Base-by-base conservation (phyloP, 805 yeast genomes). In the Kuraishia floccosa region DNA sequence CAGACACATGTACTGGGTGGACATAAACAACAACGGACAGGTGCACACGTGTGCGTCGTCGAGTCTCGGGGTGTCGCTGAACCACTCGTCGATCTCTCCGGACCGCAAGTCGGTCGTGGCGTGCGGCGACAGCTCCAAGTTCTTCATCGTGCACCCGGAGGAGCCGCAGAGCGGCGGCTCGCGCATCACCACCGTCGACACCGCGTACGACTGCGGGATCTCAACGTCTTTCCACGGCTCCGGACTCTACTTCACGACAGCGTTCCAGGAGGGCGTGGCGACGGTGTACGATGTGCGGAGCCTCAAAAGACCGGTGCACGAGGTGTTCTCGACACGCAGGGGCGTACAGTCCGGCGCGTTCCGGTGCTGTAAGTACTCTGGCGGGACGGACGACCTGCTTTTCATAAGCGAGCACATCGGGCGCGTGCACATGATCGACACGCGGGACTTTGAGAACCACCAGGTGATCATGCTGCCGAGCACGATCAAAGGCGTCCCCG, bases 251-350 rank as follows among this genome's bases (percentile, higher is more conserved):
- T 80, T 87, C 48, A 76, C 91, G 2, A 74, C 82, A 1, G 76
- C 86, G 16, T 85, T 85, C 50, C 95, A 87, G 53, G 86, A 82
- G 47, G 97, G 97, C 5, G 58, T 72, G 14, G 76, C 89, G 36
- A 60, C 76, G 38, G 55, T 87, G 6, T 87, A 76, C 49, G 97
- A 87, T 51, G 49, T 81, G 6, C 60, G 97, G 39, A 76, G 76
- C 37, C 49, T 73, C 32, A 43, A 54, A 2, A 41, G 50, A 6
- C 83, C 85, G 4, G 36, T 78, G 11, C 61, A 65, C 32, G 67
- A 64, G 35, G 59, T 80, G 18, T 56, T 58, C 30, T 75, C 86
- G 3, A 76, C 89, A 1, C 58, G 87, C 39, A 57, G 64, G 40
- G 60, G 62, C 40, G 56, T 66, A 27, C 60, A 66, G 21, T 38